Base-by-base conservation (phyloP, 176 grass and related monocot genomes). In the Oryza coarctata region DNA sequence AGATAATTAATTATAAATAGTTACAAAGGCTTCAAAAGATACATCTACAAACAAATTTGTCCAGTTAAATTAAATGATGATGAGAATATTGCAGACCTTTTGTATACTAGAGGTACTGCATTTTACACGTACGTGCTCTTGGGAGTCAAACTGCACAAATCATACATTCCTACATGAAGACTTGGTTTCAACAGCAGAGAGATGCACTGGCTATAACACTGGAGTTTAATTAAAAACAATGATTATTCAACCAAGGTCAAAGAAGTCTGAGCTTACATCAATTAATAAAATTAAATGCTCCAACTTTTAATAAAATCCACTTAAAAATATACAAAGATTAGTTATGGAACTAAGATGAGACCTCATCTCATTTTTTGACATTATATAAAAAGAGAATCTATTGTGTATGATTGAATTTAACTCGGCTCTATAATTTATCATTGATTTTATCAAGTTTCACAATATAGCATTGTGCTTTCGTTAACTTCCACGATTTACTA, bases 1-100 rank as follows among this genome's bases (percentile, higher is more conserved):
- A 82, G 44, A 75, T 34, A 86, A 86, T 68, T 63, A 63, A 63
- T 47, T 14, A 71, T 29, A 73, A 86, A 68, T 71, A 89, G 68
- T 55, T 10, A 60, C 70, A 81, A 82, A 49, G 22, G 65, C 33
- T 82, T 44, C 73, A 73, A 90, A 90, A 82, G 35, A 82, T 85
- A 86, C 71, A 50, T 9, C 38, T 26, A 70, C 40, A 30, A 70
- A 33, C 34, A 49, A 63, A 34, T 65, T 18, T 49, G 78, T 86
- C 62, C 32, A 33, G 25, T 71, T 86, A 78, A 55, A 64, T 71
- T 86, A 60, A 55, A 64, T 82, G 62, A 64, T 78, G 71, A 68
- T 29, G 7, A 30, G 72, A 55, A 20, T 75, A 29, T 75, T 75
- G 50, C 50, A 22, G 50, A 9, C 35, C 66, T 32, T 65, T 13